phyloP scores from a whole-genome alignment of 805 yeast species.

The Starmera amethionina region DNA sequence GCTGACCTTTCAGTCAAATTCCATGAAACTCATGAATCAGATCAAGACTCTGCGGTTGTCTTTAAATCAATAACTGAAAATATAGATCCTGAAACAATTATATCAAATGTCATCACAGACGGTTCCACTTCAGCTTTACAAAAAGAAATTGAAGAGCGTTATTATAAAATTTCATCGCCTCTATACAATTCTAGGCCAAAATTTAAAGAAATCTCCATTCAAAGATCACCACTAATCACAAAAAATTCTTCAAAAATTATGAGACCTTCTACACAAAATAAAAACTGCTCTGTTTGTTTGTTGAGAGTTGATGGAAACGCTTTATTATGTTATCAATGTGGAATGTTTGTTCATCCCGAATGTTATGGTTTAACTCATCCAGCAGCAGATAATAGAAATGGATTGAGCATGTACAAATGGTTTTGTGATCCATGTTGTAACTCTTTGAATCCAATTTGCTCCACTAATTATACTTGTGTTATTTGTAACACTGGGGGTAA shows the following conservation, averaged over 20 bases:
- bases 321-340: conserved; percentile 55
- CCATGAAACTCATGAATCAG: no score
- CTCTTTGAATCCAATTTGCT: conserved; percentile 47
- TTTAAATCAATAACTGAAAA: conserved; percentile 4
- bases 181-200: conserved; percentile 9
- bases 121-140: conserved; percentile 1
- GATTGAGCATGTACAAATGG: conserved; percentile 41
- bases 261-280: not conserved
- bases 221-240: conserved; percentile 9
- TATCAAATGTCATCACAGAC: conserved; percentile 5
- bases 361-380: conserved; percentile 49
- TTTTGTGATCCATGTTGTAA: conserved; percentile 73
- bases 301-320: conserved; percentile 26
- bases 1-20: no score
- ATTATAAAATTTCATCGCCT: conserved; percentile 8
- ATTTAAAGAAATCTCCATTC: conserved; percentile 6
- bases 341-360: conserved; percentile 54
- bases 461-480: conserved; percentile 51
- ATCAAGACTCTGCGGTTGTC: no score
- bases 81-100: conserved; percentile 3
- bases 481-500: conserved; percentile 36
- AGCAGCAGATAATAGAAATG: conserved; percentile 6
- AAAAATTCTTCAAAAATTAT: not conserved
- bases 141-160: conserved; percentile 8
- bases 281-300: conserved; percentile 53